phyloP scores from a whole-genome alignment of 768 basidiomycete genomes.

The Mycena polygramma region DNA sequence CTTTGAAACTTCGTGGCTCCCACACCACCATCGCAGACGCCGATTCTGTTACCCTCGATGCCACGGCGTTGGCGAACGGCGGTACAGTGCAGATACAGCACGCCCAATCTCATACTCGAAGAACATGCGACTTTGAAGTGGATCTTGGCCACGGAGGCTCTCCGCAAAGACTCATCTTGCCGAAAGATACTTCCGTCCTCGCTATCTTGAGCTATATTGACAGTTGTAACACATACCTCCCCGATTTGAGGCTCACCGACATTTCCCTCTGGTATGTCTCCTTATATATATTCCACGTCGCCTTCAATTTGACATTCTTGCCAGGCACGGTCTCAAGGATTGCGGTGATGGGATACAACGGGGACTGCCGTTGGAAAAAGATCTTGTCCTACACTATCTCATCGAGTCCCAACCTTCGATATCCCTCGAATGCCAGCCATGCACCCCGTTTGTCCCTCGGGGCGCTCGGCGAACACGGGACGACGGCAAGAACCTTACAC shows the following conservation, averaged over 20 bases:
- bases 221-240: neutral
- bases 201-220: slow-evolving; percentile 38
- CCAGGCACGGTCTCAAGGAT: too few relatives aligned
- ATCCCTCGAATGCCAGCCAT: slow-evolving; percentile 18
- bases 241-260: neutral
- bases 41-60: slow-evolving; percentile 21
- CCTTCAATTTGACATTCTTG: too few relatives aligned
- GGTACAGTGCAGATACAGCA: slow-evolving; percentile 34
- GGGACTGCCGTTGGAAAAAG: too few relatives aligned
- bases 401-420: too few relatives aligned
- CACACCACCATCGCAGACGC: slow-evolving; percentile 31
- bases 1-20: slow-evolving; percentile 23
- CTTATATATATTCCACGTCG: too few relatives aligned
- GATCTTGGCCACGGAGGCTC: neutral
- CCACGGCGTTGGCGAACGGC: slow-evolving; percentile 30
- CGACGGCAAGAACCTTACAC: slow-evolving; percentile 37
- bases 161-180: slow-evolving; percentile 31
- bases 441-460: slow-evolving; percentile 2
- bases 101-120: slow-evolving; percentile 32
- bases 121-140: slow-evolving; percentile 30
- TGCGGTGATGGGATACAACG: too few relatives aligned
- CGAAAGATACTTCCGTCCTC: slow-evolving; percentile 36
- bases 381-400: too few relatives aligned
- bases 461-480: slow-evolving; percentile 27
- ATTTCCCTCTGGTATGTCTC: too few relatives aligned